phyloP scores from a whole-genome alignment of 2,329 filamentous ascomycete species.

The Colletotrichum viniferum region DNA sequence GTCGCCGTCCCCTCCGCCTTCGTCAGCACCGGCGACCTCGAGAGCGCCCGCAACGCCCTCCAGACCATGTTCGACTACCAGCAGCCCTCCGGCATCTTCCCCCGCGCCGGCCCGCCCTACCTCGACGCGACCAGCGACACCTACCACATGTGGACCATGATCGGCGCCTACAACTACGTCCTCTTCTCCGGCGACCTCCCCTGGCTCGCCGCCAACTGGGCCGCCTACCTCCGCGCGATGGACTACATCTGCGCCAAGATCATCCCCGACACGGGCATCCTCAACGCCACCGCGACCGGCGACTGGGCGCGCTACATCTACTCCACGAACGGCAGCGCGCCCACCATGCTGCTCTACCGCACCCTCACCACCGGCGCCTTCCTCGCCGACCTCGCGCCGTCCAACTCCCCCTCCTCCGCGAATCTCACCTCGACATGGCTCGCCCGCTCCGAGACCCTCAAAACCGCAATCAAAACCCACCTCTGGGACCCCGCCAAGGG shows the following conservation, averaged over 20 bases:
- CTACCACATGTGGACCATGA: conserved; percentile 48
- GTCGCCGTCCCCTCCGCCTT: conserved; percentile 59
- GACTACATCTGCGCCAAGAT: conserved; percentile 29
- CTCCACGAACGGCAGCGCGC: conserved; percentile 44
- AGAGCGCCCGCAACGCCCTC: conserved; percentile 53
- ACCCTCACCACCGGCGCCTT: conserved; percentile 56
- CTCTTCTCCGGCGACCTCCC: conserved; percentile 41
- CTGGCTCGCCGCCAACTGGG: conserved; percentile 30
- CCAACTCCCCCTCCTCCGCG: conserved; percentile 35
- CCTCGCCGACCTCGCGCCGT: conserved; percentile 50
- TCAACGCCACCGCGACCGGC: conserved; percentile 52
- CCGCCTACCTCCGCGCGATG: conserved; percentile 33
- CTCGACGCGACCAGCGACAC: conserved; percentile 35
- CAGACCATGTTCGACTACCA: conserved; percentile 51
- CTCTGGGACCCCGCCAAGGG: conserved; percentile 53
- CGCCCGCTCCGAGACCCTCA: conserved; percentile 43
- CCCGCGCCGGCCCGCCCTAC: conserved; percentile 53
- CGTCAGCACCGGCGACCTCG: conserved; percentile 58
- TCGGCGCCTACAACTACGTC: conserved; percentile 60
- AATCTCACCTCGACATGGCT: conserved; percentile 43
- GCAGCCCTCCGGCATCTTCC: conserved; percentile 47
- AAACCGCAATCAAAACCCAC: conserved; percentile 46
- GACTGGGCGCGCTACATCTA: conserved; percentile 58
- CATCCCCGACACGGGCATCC: conserved; percentile 26
- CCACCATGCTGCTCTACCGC: conserved; percentile 58